phyloP scores from a whole-genome alignment of 805 yeast species.

The Suhomyces pyralidae region DNA sequence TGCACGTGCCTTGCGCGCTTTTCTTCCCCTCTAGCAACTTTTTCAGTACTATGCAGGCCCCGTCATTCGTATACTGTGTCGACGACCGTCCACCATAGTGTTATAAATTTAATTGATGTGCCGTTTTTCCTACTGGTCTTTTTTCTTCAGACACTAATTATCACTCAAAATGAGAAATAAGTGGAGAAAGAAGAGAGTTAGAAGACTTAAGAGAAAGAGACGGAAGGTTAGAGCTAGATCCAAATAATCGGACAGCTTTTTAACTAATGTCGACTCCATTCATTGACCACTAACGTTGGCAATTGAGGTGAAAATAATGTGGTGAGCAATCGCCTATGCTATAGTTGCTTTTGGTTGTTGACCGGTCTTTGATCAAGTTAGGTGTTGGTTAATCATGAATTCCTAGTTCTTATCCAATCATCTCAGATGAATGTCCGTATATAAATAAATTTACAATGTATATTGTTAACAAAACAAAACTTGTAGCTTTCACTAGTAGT shows the following conservation, averaged over 20 bases:
- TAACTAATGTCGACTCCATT: not conserved
- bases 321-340: not conserved
- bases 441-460: slow-evolving; percentile 5
- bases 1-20: not conserved
- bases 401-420: slow-evolving; percentile 6
- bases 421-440: slow-evolving; percentile 13
- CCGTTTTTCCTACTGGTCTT: slow-evolving; percentile 10
- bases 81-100: slow-evolving; percentile 4
- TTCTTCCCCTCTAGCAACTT: not conserved
- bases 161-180: slow-evolving; percentile 78
- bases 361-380: slow-evolving; percentile 1
- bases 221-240: slow-evolving; percentile 99
- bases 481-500: not conserved
- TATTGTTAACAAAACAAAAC: slow-evolving; percentile 3
- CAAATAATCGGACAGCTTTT: slow-evolving; percentile 66
- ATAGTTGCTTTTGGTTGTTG: slow-evolving; percentile 6
- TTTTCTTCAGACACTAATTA: slow-evolving; percentile 22
- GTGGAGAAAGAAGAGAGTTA: slow-evolving; percentile 99
- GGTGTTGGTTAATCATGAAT: not conserved
- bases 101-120: slow-evolving; percentile 7
- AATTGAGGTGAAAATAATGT: not conserved
- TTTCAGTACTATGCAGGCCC: not conserved
- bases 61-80: slow-evolving; percentile 1
- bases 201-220: slow-evolving; percentile 99
- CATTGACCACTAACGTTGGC: not conserved